Percentiles rank a stretch among this genome's conserved stretches.
phyloP scores from a whole-genome alignment of 1,139 yeast genomes.

The Saccharomycopsis hybrid region DNA sequence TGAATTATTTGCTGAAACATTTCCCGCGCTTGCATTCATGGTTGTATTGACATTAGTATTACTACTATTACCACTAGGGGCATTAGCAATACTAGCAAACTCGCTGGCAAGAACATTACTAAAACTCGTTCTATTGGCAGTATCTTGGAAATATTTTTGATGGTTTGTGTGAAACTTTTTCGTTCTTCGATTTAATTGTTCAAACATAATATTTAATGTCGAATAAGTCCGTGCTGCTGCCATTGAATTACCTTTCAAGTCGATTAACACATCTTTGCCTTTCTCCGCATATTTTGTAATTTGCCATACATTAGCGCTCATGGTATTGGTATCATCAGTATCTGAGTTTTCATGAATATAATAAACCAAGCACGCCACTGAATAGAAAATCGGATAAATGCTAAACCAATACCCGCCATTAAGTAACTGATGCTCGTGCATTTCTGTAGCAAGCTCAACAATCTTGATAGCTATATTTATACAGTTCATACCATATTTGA shows the following conservation, averaged over 20 bases:
- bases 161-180: conserved; percentile 21
- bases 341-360: conserved; percentile 71
- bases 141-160: conserved; percentile 16
- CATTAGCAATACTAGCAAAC: not conserved
- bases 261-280: conserved; percentile 69
- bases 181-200: conserved; percentile 57
- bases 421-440: conserved; percentile 66
- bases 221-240: conserved; percentile 79
- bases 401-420: conserved; percentile 94
- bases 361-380: conserved; percentile 81
- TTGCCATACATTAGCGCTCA: conserved; percentile 43
- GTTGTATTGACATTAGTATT: not conserved
- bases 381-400: conserved; percentile 84
- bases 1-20: not conserved
- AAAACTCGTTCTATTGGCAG: not conserved
- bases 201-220: conserved; percentile 72
- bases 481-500: conserved; percentile 76
- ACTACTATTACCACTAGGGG: not conserved
- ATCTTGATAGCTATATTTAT: conserved; percentile 81
- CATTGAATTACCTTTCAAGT: conserved; percentile 64
- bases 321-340: conserved; percentile 45
- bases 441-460: conserved; percentile 74
- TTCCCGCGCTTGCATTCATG: not conserved
- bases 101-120: not conserved
- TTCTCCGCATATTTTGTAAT: conserved; percentile 73